A percentile compares a stretch with the other conserved stretches of the same genome.
phyloP scores from a whole-genome alignment of 345 rosid species.

The Pugionium cornutum region DNA sequence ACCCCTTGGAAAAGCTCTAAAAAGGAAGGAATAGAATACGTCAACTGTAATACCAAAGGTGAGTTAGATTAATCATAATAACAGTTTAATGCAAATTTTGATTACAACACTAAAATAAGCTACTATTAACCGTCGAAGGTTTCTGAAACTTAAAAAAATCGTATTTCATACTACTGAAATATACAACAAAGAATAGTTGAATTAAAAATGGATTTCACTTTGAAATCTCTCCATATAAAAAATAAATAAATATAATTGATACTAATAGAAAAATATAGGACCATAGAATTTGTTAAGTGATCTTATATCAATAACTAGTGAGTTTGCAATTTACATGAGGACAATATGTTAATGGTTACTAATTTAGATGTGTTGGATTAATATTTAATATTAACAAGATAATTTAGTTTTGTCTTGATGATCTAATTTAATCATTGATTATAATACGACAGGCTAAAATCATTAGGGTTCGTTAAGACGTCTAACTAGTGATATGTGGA shows the following conservation, averaged over 20 bases:
- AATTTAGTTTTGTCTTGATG: neutral
- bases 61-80: conserved; percentile 2
- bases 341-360: conserved; percentile 11
- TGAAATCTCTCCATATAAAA: neutral
- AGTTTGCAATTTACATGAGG: conserved; percentile 15
- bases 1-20: neutral
- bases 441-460: conserved; percentile 24
- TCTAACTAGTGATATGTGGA: conserved; percentile 30
- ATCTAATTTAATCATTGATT: neutral
- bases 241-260: neutral
- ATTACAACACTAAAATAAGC: conserved; percentile 2
- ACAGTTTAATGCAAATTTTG: neutral
- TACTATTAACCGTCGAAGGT: neutral
- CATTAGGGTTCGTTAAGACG: conserved; percentile 33
- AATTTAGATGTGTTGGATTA: neutral
- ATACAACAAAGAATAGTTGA: neutral
- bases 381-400: neutral
- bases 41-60: conserved; percentile 7
- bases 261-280: conserved; percentile 6
- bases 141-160: neutral
- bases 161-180: neutral
- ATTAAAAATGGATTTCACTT: neutral
- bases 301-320: conserved; percentile 23
- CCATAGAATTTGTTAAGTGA: conserved; percentile 12
- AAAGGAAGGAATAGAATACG: neutral